Evolutionary conservation across 2,329 filamentous ascomycete genomes (phyloP).

Genomic region (Metarhizium sp.): DNA sequence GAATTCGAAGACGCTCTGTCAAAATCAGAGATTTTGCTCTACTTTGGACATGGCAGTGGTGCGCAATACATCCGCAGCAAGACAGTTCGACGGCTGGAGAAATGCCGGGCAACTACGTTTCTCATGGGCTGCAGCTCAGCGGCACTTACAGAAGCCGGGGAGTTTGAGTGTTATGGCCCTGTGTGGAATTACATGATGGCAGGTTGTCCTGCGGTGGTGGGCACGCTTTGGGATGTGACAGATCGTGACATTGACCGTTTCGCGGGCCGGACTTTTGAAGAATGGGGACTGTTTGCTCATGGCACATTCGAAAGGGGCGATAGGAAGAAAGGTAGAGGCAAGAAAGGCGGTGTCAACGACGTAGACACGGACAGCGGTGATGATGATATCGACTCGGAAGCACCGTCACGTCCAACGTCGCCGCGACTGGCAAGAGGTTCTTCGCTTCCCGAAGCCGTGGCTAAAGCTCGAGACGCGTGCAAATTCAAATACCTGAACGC

Average conservation of each 20-base stretch:
- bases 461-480: constrained; percentile 66
- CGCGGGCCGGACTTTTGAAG: constrained; percentile 66
- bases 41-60: constrained; percentile 93
- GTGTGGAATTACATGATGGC: constrained; percentile 88
- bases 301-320: constrained; percentile 32
- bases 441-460: constrained; percentile 74
- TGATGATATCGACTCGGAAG: constrained; percentile 11
- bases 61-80: constrained; percentile 87
- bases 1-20: constrained; percentile 65
- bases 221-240: constrained; percentile 95
- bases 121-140: constrained; percentile 94
- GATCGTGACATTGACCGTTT: constrained; percentile 96
- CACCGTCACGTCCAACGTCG: constrained; percentile 19
- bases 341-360: constrained; percentile 8
- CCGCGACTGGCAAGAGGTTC: background rate
- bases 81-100: constrained; percentile 68
- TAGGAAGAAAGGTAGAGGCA: constrained; percentile 18
- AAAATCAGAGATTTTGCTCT: constrained; percentile 65
- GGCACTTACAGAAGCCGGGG: constrained; percentile 64
- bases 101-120: constrained; percentile 67
- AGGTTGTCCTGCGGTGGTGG: constrained; percentile 76
- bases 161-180: constrained; percentile 85
- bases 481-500: constrained; percentile 86
- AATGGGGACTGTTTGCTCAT: constrained; percentile 66
- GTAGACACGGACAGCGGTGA: background rate